These are phyloP conservation scores for Gymnopus androsaceus DNA, from an alignment of 1,284 basidiomycete genomes.

Conservation along the genomic window DNA sequence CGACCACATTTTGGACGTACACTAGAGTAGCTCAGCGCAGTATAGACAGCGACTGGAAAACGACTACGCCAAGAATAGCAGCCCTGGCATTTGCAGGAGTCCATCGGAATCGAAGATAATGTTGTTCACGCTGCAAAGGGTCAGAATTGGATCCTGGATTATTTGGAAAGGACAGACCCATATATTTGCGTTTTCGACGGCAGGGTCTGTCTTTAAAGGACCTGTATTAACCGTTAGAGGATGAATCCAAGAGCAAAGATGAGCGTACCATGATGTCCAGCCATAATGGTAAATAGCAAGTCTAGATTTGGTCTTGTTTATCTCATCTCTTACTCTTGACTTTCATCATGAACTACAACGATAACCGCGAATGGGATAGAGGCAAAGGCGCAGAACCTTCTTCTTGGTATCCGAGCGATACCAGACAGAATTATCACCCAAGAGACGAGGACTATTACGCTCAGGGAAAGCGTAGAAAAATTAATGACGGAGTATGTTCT, in stretches of 20 bases:
- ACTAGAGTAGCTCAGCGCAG: constrained; percentile 36
- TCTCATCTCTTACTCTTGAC: constrained; percentile 33
- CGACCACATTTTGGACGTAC: constrained; percentile 27
- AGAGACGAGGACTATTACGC: constrained; percentile 69
- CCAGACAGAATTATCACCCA: constrained; percentile 44
- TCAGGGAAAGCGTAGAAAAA: constrained; percentile 77
- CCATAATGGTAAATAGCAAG: constrained; percentile 38
- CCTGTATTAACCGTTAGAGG: constrained; percentile 5
- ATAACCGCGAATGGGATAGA: constrained; percentile 78
- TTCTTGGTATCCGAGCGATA: constrained; percentile 43
- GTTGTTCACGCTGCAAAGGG: constrained; percentile 69
- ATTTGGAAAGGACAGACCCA: constrained; percentile 57
- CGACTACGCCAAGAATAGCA: constrained; percentile 48
- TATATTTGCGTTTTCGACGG: constrained; percentile 16
- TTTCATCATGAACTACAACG: constrained; percentile 47
- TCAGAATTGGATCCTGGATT: constrained; percentile 46
- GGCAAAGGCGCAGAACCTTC: constrained; percentile 58
- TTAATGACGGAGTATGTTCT: constrained; percentile 65
- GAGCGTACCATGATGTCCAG: constrained; percentile 47
- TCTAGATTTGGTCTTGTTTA: constrained; percentile 36
- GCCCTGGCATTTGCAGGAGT: constrained; percentile 62
- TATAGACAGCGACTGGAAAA: constrained; percentile 51
- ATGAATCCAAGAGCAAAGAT: constrained; percentile 5
- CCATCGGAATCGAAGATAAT: constrained; percentile 79
- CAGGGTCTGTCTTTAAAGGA: constrained; percentile 16